Conservation (phyloP, 2,329 filamentous ascomycete species). For the Trematosphaeria pertusa region DNA sequence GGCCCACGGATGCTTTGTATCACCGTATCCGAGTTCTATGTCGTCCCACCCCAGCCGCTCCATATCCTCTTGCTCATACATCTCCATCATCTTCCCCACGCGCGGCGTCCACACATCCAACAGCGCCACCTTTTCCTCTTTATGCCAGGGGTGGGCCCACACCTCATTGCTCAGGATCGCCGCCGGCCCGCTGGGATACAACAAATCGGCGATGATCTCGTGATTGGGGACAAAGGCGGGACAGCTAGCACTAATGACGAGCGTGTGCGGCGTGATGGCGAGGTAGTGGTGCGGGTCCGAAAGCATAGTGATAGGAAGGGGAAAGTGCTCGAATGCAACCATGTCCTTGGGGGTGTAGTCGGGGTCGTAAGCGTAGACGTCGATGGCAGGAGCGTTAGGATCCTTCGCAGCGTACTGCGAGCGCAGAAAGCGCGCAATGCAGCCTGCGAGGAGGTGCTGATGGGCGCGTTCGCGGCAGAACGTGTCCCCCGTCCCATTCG, state of each 20-base stretch:
- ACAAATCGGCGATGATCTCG: constrained; percentile 10
- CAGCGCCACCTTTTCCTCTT: neutral
- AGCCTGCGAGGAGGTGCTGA: constrained; percentile 7
- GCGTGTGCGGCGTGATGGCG: constrained; percentile 10
- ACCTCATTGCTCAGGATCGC: constrained; percentile 8
- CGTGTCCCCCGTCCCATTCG: too few species aligned
- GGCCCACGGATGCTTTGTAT: too few species aligned
- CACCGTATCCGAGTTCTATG: too few species aligned
- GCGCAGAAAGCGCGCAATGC: neutral
- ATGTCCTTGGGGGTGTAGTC: neutral
- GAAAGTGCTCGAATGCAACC: neutral
- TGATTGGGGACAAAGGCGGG: neutral
- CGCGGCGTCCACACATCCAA: constrained; percentile 3
- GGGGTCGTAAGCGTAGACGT: constrained; percentile 7
- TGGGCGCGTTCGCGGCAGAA: too few species aligned
- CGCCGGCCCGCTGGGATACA: constrained; percentile 10
- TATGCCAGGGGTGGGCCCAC: constrained; percentile 1
- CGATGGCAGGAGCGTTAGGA: neutral
- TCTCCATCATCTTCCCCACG: constrained; percentile 9
- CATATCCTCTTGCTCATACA: neutral
- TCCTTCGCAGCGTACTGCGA: neutral
- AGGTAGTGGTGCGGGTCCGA: constrained; percentile 14
- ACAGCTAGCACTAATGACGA: neutral
- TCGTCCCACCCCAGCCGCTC: neutral
- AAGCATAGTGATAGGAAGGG: constrained; percentile 10